Base-by-base conservation (phyloP, 768 basidiomycete genomes). In the Pilatotrama ljubarskyi region DNA sequence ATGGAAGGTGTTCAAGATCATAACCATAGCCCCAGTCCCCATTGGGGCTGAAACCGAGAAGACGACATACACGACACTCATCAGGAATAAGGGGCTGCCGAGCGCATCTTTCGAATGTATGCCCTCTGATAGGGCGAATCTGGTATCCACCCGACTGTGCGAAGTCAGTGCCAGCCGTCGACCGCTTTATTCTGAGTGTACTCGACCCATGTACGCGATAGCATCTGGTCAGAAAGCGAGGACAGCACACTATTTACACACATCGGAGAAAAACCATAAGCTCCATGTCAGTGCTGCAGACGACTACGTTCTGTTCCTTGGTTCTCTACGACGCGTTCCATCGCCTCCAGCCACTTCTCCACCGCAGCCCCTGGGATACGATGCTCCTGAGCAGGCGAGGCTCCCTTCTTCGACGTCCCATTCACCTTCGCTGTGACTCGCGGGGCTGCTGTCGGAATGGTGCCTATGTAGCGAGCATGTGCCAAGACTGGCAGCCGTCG, bases 401-500 rank as follows among this genome's bases (percentile, higher is more conserved):
- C 20, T 1, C 51, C 43, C 11, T 58, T 47, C 20, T 61, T 57
- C 5, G 63, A 24, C 18, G 58, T 32, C 0, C 59, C 63, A 14
- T 59, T 64, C 14, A 36, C 32, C 15, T 49, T 14, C 50, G 42
- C 6, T 41, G 35, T 11, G 63, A 56, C 24, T 57, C 58, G 51
- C 11, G 56, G 61, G 7, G 41, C 35, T n/a, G 43, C 41, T 0
- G 48, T 10, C 1, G 70, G 64, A 20, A 83, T 81, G 15, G 80
- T 73, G 26, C 87, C 83, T 50, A 98, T 86, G 70, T 93, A 88
- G 8, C 84, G 81, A 4, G 96, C 93, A 46, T 97, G 85, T 1
- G 95, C 93, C 18, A 98, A 83, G 46, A 98, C 93, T 3, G 97
- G 97, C n/a, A 99, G 79, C 7, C 95, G 86, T 13, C 97, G 85